Conservation (phyloP, 1,284 basidiomycete genomes). For the Heliocybe sulcata region DNA sequence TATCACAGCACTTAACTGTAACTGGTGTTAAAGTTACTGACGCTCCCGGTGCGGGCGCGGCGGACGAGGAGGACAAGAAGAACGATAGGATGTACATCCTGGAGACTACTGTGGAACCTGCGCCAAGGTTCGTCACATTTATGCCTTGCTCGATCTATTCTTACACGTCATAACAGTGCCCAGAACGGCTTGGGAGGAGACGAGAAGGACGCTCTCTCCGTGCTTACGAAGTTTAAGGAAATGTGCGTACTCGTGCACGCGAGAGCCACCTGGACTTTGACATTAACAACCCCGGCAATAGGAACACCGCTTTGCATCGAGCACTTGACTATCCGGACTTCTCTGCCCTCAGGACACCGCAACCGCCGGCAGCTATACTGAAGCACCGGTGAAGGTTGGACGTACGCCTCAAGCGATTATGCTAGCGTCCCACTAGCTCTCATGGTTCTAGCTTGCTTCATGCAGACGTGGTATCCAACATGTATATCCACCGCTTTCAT, state of each 20-base stretch:
- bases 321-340: conserved; percentile 42
- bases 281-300: conserved; percentile 17
- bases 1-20: conserved; percentile 52
- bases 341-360: neutral
- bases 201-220: conserved; percentile 36
- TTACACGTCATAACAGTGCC: neutral
- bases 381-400: neutral
- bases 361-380: neutral
- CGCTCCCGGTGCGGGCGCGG: conserved; percentile 58
- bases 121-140: neutral
- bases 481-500: neutral
- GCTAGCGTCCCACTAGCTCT: neutral
- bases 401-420: neutral
- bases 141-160: neutral
- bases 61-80: conserved; percentile 35
- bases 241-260: conserved; percentile 32
- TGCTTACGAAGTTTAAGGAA: conserved; percentile 56
- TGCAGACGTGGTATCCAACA: neutral
- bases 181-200: conserved; percentile 21
- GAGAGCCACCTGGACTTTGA: neutral
- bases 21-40: conserved; percentile 56
- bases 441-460: neutral
- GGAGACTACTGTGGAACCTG: conserved; percentile 37
- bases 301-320: conserved; percentile 50
- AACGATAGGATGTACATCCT: conserved; percentile 71